Evolutionary conservation across 768 basidiomycete genomes (phyloP).

Genomic region (Leccinum boreale): DNA sequence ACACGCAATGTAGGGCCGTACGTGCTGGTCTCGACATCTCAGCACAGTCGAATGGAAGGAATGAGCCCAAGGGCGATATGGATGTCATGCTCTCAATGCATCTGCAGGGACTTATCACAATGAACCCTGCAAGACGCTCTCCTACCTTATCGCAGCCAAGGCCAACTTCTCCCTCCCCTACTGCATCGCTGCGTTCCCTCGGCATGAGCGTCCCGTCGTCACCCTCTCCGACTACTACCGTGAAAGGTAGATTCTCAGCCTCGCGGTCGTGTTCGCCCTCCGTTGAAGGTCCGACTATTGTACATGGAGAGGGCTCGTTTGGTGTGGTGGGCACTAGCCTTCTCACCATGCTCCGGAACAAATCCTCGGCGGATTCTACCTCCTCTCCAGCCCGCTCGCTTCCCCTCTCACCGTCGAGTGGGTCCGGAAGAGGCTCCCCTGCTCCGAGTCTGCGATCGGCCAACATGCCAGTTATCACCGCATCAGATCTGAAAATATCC

Average conservation of each 20-base stretch:
- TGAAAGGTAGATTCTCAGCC: slow-evolving; percentile 24
- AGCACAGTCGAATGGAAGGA: slow-evolving; percentile 37
- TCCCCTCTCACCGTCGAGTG: slow-evolving; percentile 24
- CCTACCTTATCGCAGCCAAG: slow-evolving; percentile 10
- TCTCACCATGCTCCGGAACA: slow-evolving; percentile 47
- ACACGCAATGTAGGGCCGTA: slow-evolving; percentile 46
- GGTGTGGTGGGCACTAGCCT: slow-evolving; percentile 53
- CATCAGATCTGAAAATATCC: slow-evolving; percentile 38
- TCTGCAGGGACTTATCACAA: slow-evolving; percentile 52
- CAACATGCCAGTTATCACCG: slow-evolving; percentile 18
- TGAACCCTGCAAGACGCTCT: slow-evolving; percentile 18
- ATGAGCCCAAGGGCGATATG: slow-evolving; percentile 75
- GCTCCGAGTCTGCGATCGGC: slow-evolving; percentile 26
- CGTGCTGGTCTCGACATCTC: slow-evolving; percentile 62
- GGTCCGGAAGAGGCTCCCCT: slow-evolving; percentile 19
- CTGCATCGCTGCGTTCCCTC: slow-evolving; percentile 28
- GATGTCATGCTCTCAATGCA: slow-evolving; percentile 83
- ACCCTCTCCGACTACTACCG: slow-evolving; percentile 11
- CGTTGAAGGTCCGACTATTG: slow-evolving; percentile 44
- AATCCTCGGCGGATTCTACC: slow-evolving; percentile 29
- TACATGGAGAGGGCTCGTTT: slow-evolving; percentile 52
- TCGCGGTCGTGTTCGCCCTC: slow-evolving; percentile 28
- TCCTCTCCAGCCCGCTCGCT: slow-evolving; percentile 31
- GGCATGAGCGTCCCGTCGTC: slow-evolving; percentile 18
- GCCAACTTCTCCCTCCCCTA: slow-evolving; percentile 28